Evolutionary conservation across 768 basidiomycete genomes (phyloP).

Genomic region (Kwoniella bestiolae): DNA sequence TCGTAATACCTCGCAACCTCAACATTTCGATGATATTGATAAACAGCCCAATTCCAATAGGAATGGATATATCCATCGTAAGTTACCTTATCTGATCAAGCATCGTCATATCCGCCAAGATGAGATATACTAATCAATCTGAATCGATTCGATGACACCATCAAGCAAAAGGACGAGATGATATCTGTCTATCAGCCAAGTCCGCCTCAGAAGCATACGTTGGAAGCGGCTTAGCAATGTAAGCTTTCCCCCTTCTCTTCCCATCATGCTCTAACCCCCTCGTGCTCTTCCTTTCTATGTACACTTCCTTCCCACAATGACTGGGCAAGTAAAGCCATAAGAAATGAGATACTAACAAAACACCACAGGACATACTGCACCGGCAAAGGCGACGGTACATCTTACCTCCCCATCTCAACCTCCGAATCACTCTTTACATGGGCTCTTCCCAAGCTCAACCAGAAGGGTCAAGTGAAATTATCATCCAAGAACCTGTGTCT

Average conservation of each 20-base stretch:
- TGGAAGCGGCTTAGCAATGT: slow-evolving; percentile 6
- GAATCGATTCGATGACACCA: background rate
- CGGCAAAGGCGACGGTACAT: slow-evolving; percentile 13
- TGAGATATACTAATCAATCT: too few species aligned
- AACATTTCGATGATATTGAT: slow-evolving; percentile 3
- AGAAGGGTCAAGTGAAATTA: slow-evolving; percentile 4
- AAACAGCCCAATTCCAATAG: background rate
- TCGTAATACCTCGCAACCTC: slow-evolving; percentile 14
- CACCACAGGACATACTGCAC: slow-evolving; percentile 21
- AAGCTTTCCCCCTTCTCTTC: background rate
- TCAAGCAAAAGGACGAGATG: background rate
- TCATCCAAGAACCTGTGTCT: slow-evolving; percentile 2
- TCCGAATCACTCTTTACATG: slow-evolving; percentile 5
- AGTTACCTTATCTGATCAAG: too few species aligned
- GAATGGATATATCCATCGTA: slow-evolving; percentile 7
- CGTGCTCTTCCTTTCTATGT: too few species aligned
- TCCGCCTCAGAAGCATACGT: background rate
- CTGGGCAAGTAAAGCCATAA: too few species aligned
- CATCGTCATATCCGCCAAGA: too few species aligned
- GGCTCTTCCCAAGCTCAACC: background rate
- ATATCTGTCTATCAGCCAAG: slow-evolving; percentile 9
- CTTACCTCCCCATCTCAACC: slow-evolving; percentile 5
- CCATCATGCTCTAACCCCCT: too few species aligned
- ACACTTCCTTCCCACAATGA: too few species aligned
- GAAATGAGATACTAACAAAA: too few species aligned